Percentiles rank a stretch among this genome's conserved stretches.
Conservation (phyloP, 345 rosid genomes). For the Cochlearia excelsa region DNA sequence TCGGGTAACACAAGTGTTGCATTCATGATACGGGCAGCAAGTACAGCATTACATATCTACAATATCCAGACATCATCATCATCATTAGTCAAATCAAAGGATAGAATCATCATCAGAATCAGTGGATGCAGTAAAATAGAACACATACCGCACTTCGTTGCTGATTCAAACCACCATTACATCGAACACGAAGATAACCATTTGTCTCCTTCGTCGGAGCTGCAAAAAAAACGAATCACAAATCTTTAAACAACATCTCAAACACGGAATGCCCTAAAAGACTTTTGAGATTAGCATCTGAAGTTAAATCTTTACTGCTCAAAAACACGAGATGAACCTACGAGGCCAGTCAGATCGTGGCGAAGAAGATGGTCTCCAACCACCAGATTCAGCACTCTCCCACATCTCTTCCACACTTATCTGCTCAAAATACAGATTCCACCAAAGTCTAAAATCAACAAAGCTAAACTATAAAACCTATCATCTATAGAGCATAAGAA, state of each 20-base stretch:
- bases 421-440: constrained; percentile 37
- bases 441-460: constrained; percentile 9
- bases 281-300: constrained; percentile 27
- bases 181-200: constrained; percentile 95
- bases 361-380: constrained; percentile 97
- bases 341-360: constrained; percentile 95
- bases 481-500: constrained; percentile 16
- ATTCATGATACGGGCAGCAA: constrained; percentile 99
- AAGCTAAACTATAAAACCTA: neutral
- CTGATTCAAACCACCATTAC: constrained; percentile 97
- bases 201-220: constrained; percentile 82
- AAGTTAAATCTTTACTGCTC: constrained; percentile 28
- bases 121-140: too few species aligned
- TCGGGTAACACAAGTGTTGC: constrained; percentile 97
- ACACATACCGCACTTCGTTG: constrained; percentile 92
- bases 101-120: neutral
- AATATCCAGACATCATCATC: constrained; percentile 21
- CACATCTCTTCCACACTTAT: constrained; percentile 75
- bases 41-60: constrained; percentile 98
- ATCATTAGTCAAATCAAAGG: constrained; percentile 9
- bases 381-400: constrained; percentile 80
- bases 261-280: constrained; percentile 22
- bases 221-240: constrained; percentile 39
- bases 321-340: constrained; percentile 40
- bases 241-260: constrained; percentile 3